Conservation (phyloP, 2,329 filamentous ascomycete genomes). For the Penicillium brasilianum region DNA sequence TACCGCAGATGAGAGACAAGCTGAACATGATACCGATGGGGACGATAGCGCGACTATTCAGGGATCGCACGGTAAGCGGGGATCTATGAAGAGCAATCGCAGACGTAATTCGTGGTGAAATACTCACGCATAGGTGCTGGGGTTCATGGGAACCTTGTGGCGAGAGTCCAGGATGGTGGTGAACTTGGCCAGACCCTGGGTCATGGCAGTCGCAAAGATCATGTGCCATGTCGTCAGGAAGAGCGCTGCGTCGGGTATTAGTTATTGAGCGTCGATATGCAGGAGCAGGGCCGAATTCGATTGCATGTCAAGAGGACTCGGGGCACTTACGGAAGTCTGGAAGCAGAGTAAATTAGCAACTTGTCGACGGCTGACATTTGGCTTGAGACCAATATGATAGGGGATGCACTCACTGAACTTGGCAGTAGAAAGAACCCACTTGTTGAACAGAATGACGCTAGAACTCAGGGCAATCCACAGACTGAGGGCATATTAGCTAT, state of each 20-base stretch:
- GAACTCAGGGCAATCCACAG: constrained; percentile 91
- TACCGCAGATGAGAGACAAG: constrained; percentile 93
- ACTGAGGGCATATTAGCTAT: constrained; percentile 53
- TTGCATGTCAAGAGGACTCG: neutral
- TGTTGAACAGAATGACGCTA: constrained; percentile 97
- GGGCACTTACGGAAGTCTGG: constrained; percentile 52
- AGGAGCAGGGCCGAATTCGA: neutral
- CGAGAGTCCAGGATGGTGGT: constrained; percentile 87
- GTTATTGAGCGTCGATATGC: neutral
- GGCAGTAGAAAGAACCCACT: constrained; percentile 87
- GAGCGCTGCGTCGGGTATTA: constrained; percentile 44
- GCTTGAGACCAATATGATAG: neutral
- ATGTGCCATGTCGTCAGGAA: constrained; percentile 94
- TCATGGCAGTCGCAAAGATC: constrained; percentile 88
- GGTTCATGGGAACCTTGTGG: constrained; percentile 96
- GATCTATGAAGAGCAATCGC: neutral
- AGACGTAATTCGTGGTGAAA: neutral
- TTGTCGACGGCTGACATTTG: neutral
- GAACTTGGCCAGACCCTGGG: constrained; percentile 86
- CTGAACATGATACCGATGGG: constrained; percentile 97
- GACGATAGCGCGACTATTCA: constrained; percentile 73
- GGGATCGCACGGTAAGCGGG: neutral
- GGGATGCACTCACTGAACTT: constrained; percentile 70
- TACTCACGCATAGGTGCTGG: constrained; percentile 73
- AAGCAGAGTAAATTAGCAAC: constrained; percentile 18